Conservation (phyloP, 2,329 filamentous ascomycete species). For the Exophiala calicioides region DNA sequence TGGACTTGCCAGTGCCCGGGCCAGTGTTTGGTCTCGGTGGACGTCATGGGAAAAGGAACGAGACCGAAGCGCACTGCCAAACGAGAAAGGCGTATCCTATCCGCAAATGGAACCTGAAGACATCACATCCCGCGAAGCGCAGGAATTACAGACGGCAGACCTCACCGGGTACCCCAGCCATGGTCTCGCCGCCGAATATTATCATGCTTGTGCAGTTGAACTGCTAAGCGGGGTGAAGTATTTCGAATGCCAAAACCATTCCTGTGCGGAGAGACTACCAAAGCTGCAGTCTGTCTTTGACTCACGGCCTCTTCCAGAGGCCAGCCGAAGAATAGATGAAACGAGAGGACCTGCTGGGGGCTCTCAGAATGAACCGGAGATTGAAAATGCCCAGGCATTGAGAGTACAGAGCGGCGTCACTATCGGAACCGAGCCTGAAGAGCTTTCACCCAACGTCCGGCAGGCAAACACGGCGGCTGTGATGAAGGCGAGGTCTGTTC, state of each 20-base stretch:
- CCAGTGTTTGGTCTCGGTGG: slow-evolving; percentile 32
- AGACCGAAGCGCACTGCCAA: slow-evolving; percentile 1
- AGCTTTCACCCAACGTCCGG: slow-evolving; percentile 35
- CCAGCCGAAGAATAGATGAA: neutral
- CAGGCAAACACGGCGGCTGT: slow-evolving; percentile 35
- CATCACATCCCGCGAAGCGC: neutral
- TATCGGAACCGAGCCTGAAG: slow-evolving; percentile 23
- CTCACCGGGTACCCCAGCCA: neutral
- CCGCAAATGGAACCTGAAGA: neutral
- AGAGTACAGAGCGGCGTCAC: slow-evolving; percentile 27
- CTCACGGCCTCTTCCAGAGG: neutral
- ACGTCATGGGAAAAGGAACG: slow-evolving; percentile 29
- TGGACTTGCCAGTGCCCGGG: slow-evolving; percentile 27
- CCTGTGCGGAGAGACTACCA: slow-evolving; percentile 35
- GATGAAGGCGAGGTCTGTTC: slow-evolving; percentile 29
- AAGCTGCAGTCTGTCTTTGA: slow-evolving; percentile 28
- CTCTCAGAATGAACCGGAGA: neutral
- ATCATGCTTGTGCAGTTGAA: slow-evolving; percentile 48
- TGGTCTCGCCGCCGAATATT: slow-evolving; percentile 33
- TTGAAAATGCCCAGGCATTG: neutral
- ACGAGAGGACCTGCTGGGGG: neutral
- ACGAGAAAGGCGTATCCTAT: neutral
- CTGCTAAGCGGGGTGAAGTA: slow-evolving; percentile 43
- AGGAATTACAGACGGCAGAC: neutral
- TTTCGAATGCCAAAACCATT: slow-evolving; percentile 48